These are phyloP conservation scores for Maudiozyma turicensis DNA, from an alignment of 805 yeast species.

Conservation along the genomic window DNA sequence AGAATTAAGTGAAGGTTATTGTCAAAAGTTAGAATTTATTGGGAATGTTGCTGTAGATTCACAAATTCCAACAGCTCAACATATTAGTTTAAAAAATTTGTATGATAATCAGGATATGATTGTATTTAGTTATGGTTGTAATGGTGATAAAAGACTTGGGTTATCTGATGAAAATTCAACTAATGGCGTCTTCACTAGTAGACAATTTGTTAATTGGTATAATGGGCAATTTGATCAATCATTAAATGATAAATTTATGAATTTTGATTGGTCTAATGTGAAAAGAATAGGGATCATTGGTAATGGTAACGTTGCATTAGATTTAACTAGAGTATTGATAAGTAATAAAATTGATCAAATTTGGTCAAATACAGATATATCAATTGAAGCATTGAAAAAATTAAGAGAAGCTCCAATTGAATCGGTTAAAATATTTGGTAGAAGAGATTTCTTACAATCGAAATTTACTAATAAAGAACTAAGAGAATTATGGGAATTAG, in stretches of 20 bases:
- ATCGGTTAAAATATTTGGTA: slow-evolving; percentile 64
- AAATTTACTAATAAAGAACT: slow-evolving; percentile 91
- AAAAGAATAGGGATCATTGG: slow-evolving; percentile 77
- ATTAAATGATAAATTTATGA: slow-evolving; percentile 27
- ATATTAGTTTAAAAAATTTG: slow-evolving; percentile 40
- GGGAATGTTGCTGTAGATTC: slow-evolving; percentile 67
- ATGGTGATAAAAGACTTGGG: slow-evolving; percentile 41
- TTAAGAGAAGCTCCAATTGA: slow-evolving; percentile 47
- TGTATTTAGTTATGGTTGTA: slow-evolving; percentile 76
- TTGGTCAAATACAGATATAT: slow-evolving; percentile 67
- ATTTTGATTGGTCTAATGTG: slow-evolving; percentile 53
- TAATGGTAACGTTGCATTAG: slow-evolving; percentile 93
- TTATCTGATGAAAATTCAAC: slow-evolving; percentile 49
- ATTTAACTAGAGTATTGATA: slow-evolving; percentile 71
- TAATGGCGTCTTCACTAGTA: slow-evolving; percentile 67
- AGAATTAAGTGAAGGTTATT: slow-evolving; percentile 17
- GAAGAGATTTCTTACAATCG: slow-evolving; percentile 77
- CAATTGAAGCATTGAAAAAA: slow-evolving; percentile 45
- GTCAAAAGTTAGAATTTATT: slow-evolving; percentile 40
- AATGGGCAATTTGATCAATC: slow-evolving; percentile 68
- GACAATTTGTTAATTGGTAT: slow-evolving; percentile 92
- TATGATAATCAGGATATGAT: slow-evolving; percentile 57
- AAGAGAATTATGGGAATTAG: slow-evolving; percentile 67
- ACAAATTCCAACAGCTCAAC: background rate
- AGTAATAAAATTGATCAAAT: slow-evolving; percentile 39